phyloP scores from a whole-genome alignment of 1,284 basidiomycete genomes.

The Paramarasmius palmivorus region DNA sequence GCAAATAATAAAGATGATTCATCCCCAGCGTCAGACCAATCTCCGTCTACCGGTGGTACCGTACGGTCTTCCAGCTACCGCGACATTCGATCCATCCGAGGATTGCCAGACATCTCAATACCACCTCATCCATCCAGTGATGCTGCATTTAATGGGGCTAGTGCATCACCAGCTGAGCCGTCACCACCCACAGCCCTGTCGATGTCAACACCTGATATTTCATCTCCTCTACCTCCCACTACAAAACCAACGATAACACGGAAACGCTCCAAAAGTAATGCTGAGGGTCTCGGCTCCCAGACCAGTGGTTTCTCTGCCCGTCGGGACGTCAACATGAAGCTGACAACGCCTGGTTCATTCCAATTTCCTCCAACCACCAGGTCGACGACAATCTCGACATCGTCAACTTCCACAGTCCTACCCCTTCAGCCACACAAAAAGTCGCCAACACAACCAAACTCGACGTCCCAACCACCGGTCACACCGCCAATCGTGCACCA shows the following conservation, averaged over 20 bases:
- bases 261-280: slow-evolving; percentile 46
- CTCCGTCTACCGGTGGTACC: slow-evolving; percentile 10
- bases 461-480: slow-evolving; percentile 10
- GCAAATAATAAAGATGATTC: slow-evolving; percentile 1
- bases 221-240: slow-evolving; percentile 7
- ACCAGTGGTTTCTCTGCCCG: slow-evolving; percentile 13
- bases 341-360: slow-evolving; percentile 42
- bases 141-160: slow-evolving; percentile 19
- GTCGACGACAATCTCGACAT: slow-evolving; percentile 16
- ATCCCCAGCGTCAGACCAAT: slow-evolving; percentile 11
- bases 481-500: slow-evolving; percentile 42
- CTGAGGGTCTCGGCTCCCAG: slow-evolving; percentile 27
- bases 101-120: slow-evolving; percentile 42
- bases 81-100: slow-evolving; percentile 39
- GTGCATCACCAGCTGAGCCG: slow-evolving; percentile 14
- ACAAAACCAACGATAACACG: slow-evolving; percentile 28
- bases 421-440: slow-evolving; percentile 11
- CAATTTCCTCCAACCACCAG: slow-evolving; percentile 38
- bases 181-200: slow-evolving; percentile 12
- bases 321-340: slow-evolving; percentile 37
- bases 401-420: slow-evolving; percentile 16
- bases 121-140: slow-evolving; percentile 23
- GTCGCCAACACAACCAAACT: slow-evolving; percentile 17
- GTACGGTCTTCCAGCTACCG: slow-evolving; percentile 28
- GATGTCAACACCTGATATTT: slow-evolving; percentile 26